Conservation (phyloP, 2,329 filamentous ascomycete species). For the Sordariomycetes sp. region DNA sequence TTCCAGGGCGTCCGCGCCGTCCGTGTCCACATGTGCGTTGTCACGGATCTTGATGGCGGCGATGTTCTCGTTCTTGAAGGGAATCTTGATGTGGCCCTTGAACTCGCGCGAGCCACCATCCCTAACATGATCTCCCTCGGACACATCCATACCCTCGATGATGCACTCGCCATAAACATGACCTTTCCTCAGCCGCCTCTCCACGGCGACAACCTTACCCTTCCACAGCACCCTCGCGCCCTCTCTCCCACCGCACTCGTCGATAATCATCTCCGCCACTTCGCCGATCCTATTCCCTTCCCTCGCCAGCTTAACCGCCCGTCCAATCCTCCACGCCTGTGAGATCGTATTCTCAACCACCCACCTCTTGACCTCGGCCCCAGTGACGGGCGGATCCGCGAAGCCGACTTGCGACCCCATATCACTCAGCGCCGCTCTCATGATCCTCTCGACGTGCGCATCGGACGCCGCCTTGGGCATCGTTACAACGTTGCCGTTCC, state of each 20-base stretch:
- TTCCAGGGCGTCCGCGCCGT: neutral
- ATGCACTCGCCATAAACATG: constrained; percentile 47
- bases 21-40: neutral
- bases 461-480: constrained; percentile 34
- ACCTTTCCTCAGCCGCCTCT: constrained; percentile 39
- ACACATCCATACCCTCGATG: constrained; percentile 16
- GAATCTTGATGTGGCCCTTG: constrained; percentile 37
- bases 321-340: constrained; percentile 44
- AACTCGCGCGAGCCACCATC: neutral
- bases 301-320: constrained; percentile 16
- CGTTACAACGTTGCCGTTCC: constrained; percentile 34
- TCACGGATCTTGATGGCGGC: constrained; percentile 29
- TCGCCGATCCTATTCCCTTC: constrained; percentile 26
- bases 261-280: constrained; percentile 44
- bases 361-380: constrained; percentile 34
- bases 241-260: constrained; percentile 38
- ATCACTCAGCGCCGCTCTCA: constrained; percentile 36
- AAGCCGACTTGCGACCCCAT: constrained; percentile 40
- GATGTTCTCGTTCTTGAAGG: constrained; percentile 65
- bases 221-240: constrained; percentile 45
- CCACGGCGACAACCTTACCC: constrained; percentile 50
- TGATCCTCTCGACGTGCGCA: constrained; percentile 30
- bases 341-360: constrained; percentile 38
- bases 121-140: constrained; percentile 23
- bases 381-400: constrained; percentile 33